Base-by-base conservation (phyloP, 78 protist genomes). In the Parvularia atlantis region DNA sequence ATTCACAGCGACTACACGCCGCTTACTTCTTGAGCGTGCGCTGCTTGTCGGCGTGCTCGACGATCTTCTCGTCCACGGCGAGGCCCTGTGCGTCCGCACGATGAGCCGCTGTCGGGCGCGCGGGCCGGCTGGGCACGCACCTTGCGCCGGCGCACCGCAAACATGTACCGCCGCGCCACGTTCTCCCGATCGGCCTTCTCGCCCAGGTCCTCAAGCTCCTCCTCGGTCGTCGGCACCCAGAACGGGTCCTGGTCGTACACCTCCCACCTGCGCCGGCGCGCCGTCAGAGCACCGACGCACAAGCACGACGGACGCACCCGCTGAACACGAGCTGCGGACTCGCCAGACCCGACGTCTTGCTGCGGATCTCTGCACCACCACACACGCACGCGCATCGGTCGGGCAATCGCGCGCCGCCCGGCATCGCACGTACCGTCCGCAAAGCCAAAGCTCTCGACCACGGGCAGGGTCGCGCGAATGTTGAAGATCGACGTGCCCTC, bases 11-110 rank as follows among this genome's bases (percentile, higher is more conserved):
- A n/a, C n/a, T n/a, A n/a, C n/a, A n/a, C 35, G 62, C 19, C 19
- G 62, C 16, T 66, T 66, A 13, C 13, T 39, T 44, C 10, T 48
- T 56, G n/a, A 74, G 39, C 0, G 93, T 92, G 61, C 95, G 82
- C 84, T 94, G 96, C 82, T 95, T 94, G 16, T 93, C 97, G 10
- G 91, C 97, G 20, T 64, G 65, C 72, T 81, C 87, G 20, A 95
- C 97, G 0, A 92, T 40, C 77, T 91, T 89, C 44, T 92, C 93
- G 33, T 81, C 89, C 19, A 92, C 89, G 19, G 36, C 59, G 54
- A 95, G 75, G 20, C 99, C 99, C 84, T 79, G 35, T n/a, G n/a
- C n/a, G n/a, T n/a, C n/a, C n/a, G n/a, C n/a, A n/a, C n/a, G n/a
- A n/a, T n/a, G n/a, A n/a, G n/a, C n/a, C n/a, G n/a, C n/a, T n/a